phyloP scores from a whole-genome alignment of 495 filamentous ascomycete genomes.

The Trichoderma parareesei region DNA sequence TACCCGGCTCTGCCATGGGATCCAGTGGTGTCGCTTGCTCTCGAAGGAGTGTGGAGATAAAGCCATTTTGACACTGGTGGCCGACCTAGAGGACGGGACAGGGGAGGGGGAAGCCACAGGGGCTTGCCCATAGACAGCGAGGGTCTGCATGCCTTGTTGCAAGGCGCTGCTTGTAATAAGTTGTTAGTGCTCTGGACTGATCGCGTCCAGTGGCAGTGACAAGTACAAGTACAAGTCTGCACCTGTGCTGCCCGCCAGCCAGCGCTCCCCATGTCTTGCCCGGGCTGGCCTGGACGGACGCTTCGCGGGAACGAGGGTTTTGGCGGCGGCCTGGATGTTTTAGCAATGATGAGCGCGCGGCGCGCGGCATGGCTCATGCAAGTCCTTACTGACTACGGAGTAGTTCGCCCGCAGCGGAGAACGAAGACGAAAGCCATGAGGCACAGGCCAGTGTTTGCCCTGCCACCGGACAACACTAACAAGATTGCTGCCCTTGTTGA shows the following conservation, averaged over 20 bases:
- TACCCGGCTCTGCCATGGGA: neutral
- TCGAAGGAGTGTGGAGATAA: neutral
- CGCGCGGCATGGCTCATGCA: slow-evolving; percentile 6
- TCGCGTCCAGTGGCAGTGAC: neutral
- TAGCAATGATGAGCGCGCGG: slow-evolving; percentile 1
- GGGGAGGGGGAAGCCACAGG: neutral
- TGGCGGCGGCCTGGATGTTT: neutral
- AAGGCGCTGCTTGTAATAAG: neutral
- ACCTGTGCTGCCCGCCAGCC: neutral
- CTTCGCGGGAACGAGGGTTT: neutral
- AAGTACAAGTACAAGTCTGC: too few species aligned
- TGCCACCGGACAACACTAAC: neutral
- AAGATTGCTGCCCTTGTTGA: slow-evolving; percentile 6
- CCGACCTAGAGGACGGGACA: neutral
- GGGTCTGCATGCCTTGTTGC: neutral
- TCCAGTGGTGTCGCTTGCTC: slow-evolving; percentile 3
- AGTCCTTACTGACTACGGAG: neutral
- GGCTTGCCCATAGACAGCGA: neutral
- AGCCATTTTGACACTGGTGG: neutral
- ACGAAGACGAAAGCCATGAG: neutral
- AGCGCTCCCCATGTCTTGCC: neutral
- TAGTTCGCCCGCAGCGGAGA: slow-evolving; percentile 9
- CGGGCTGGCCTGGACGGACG: neutral
- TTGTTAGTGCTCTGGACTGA: neutral
- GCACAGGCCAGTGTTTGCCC: slow-evolving; percentile 5